Evolutionary conservation across 2,329 filamentous ascomycete genomes (phyloP).

Genomic region (Sporothrix sp.): DNA sequence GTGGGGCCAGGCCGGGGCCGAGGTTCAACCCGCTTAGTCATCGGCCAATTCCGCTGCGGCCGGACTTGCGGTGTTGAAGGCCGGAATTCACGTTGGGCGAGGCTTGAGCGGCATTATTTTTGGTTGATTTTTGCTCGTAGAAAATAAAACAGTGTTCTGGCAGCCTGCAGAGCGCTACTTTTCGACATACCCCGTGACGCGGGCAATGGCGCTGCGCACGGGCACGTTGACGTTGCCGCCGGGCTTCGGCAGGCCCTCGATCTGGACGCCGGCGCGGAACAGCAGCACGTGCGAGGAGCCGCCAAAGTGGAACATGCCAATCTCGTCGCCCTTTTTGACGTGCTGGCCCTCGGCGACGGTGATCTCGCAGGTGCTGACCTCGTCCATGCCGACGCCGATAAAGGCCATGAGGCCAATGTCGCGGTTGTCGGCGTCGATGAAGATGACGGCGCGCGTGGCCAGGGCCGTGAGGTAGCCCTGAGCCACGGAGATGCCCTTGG

Average conservation of each 20-base stretch:
- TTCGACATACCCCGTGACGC: conserved; percentile 15
- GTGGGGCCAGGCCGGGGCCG: neutral
- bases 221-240: conserved; percentile 25
- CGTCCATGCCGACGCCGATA: conserved; percentile 64
- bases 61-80: too few relatives aligned
- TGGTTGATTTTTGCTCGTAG: too few relatives aligned
- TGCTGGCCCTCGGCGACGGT: conserved; percentile 56
- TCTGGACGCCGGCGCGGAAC: conserved; percentile 47
- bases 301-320: conserved; percentile 76
- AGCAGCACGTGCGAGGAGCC: conserved; percentile 61
- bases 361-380: conserved; percentile 65
- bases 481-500: conserved; percentile 35
- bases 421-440: conserved; percentile 59
- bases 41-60: too few relatives aligned
- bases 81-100: too few relatives aligned
- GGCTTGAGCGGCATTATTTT: too few relatives aligned
- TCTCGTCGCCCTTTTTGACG: conserved; percentile 58
- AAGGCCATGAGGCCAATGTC: conserved; percentile 61
- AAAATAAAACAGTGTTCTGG: too few relatives aligned
- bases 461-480: conserved; percentile 59
- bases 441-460: conserved; percentile 61
- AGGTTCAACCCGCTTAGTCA: too few relatives aligned
- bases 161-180: neutral
- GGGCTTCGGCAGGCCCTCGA: conserved; percentile 30
- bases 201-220: conserved; percentile 24